These are phyloP conservation scores for Melampsora americana DNA, from an alignment of 1,284 basidiomycete genomes.

Conservation along the genomic window DNA sequence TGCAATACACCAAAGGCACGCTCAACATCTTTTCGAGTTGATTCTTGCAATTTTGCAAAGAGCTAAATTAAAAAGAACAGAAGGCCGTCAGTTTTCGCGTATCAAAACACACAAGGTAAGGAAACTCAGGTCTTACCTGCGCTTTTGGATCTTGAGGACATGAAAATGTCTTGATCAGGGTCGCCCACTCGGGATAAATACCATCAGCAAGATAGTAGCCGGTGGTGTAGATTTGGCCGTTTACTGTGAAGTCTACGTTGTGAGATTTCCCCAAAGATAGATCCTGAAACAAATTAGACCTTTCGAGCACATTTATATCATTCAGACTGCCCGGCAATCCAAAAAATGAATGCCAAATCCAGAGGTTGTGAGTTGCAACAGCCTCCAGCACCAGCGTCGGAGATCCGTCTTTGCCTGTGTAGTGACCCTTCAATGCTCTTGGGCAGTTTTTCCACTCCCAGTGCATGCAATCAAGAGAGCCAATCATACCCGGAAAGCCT, in stretches of 20 bases:
- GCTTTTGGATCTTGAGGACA: no score
- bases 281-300: not conserved
- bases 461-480: constrained; percentile 8
- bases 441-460: no score
- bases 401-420: not conserved
- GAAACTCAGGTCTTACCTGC: not conserved
- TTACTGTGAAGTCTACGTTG: not conserved
- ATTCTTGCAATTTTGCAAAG: not conserved
- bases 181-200: no score
- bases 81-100: not conserved
- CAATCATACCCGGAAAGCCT: constrained; percentile 4
- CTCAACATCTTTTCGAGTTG: not conserved
- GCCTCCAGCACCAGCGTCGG: constrained; percentile 1
- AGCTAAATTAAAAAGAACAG: no score
- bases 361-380: not conserved
- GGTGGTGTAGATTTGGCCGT: not conserved
- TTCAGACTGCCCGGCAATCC: not conserved
- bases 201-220: constrained; percentile 3
- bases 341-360: constrained; percentile 4
- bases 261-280: not conserved
- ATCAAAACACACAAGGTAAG: no score
- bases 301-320: constrained; percentile 10
- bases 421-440: not conserved
- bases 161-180: no score
- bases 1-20: constrained; percentile 18